Evolutionary conservation across 345 rosid genomes (phyloP), one percentile per base, ranked within the genome.

Genomic region (Lepidium didymum): DNA sequence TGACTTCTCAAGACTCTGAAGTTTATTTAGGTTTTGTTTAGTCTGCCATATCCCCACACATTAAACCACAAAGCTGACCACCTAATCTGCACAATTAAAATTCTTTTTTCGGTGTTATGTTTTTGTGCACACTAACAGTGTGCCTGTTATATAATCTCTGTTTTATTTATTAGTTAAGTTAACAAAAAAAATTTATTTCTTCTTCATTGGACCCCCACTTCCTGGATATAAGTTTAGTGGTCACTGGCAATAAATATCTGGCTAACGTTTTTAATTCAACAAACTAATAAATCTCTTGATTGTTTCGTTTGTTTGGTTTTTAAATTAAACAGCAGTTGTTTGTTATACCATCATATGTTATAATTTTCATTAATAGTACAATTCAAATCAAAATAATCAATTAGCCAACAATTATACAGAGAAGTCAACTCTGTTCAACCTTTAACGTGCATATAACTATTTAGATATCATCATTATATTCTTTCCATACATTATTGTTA

Each of bases 361-460:
- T 35, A 62, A 27, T 36, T 62, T 11, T 62, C 50, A 16, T 62
- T 9, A 19, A 42, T 6, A 31, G 13, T 5, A 34, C n/a, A 29
- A 29, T 41, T 31, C 62, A 66, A 16, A 53, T 18, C 7, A 21
- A 54, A 54, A 8, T 41, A 44, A 5, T 44, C n/a, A 34, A 55
- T 23, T 8, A 42, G 10, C 36, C 34, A 21, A 41, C 19, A 41
- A 25, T 5, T 5, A 29, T 16, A 11, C 13, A 36, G 3, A 72
- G 21, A 66, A 74, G 68, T 74, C 77, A 67, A 36, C 57, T 59
- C 57, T 36, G 29, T 66, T 59, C 63, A 52, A 67, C 67, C 62
- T 27, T 43, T 29, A 44, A 72, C 57, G 52, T 64, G 45, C 36
- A 29, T 34, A 41, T 41, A 13, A 18, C 35, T 23, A 18, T 36